phyloP scores from a whole-genome alignment of 352 stramenopile species.

The Pythium chondricola region DNA sequence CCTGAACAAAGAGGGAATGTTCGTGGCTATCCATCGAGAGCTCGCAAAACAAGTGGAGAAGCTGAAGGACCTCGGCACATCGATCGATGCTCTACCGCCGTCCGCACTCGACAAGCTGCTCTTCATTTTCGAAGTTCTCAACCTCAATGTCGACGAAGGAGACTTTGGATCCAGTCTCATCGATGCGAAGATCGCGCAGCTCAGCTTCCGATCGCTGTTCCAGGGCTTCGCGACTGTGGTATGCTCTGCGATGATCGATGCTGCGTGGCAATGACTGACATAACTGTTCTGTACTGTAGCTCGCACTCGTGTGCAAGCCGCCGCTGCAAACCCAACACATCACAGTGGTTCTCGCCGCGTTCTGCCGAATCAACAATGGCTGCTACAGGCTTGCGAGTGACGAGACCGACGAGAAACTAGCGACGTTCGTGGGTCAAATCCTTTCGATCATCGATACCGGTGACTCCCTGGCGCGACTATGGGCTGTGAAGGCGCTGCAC shows the following conservation, averaged over 20 bases:
- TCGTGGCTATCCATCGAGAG: constrained; percentile 38
- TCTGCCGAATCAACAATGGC: constrained; percentile 65
- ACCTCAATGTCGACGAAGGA: constrained; percentile 55
- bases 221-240: constrained; percentile 57
- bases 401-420: constrained; percentile 24
- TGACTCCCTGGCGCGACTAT: constrained; percentile 46
- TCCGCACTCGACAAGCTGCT: constrained; percentile 43
- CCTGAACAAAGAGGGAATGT: constrained; percentile 60
- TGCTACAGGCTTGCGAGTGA: constrained; percentile 61
- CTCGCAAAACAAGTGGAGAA: constrained; percentile 61
- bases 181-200: constrained; percentile 40
- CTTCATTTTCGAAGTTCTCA: constrained; percentile 70
- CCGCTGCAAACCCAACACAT: constrained; percentile 62
- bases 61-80: constrained; percentile 30
- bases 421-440: constrained; percentile 6
- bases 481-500: constrained; percentile 55
- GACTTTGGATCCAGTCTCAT: constrained; percentile 50
- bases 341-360: constrained; percentile 57
- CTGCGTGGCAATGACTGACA: too few species aligned
- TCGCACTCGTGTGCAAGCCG: constrained; percentile 57
- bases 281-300: constrained; percentile 19
- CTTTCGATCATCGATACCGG: constrained; percentile 31
- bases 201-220: constrained; percentile 49
- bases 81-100: constrained; percentile 25
- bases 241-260: constrained; percentile 17